Percentiles rank a stretch among this genome's conserved stretches.
Evolutionary conservation across 164 flowering plant species (phyloP).

Genomic region (Kingdonia uniflora): DNA sequence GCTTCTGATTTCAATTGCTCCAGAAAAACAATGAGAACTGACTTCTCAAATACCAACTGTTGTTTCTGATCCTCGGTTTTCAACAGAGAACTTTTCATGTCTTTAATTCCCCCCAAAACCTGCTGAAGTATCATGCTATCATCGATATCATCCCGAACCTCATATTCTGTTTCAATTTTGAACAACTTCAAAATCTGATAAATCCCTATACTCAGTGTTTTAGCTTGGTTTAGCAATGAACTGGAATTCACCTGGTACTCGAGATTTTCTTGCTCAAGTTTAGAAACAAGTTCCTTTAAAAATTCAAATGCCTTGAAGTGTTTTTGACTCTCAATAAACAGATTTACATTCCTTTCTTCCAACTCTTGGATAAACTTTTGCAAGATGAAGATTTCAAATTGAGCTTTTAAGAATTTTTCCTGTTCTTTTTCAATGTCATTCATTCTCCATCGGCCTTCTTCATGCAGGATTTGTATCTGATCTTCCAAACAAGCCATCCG

Average conservation of each 20-base stretch:
- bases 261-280: conserved; percentile 59
- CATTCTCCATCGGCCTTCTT: conserved; percentile 38
- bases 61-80: conserved; percentile 48
- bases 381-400: conserved; percentile 64
- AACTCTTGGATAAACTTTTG: conserved; percentile 57
- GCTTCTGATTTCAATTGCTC: conserved; percentile 36
- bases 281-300: conserved; percentile 44
- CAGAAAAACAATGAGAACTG: conserved; percentile 48
- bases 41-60: conserved; percentile 52
- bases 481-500: conserved; percentile 39
- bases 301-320: conserved; percentile 47
- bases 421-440: conserved; percentile 61
- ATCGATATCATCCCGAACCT: conserved; percentile 18
- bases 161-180: conserved; percentile 21
- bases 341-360: conserved; percentile 45
- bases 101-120: conserved; percentile 30
- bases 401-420: conserved; percentile 54
- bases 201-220: conserved; percentile 39
- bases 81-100: conserved; percentile 26
- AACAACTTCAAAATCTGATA: conserved; percentile 42
- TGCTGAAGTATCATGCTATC: conserved; percentile 24
- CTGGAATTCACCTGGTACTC: conserved; percentile 60
- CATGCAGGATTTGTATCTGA: conserved; percentile 41
- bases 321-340: conserved; percentile 52
- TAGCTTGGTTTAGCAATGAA: conserved; percentile 48